phyloP scores from a whole-genome alignment of 163 green algal genomes.

The Volvox carteri region DNA sequence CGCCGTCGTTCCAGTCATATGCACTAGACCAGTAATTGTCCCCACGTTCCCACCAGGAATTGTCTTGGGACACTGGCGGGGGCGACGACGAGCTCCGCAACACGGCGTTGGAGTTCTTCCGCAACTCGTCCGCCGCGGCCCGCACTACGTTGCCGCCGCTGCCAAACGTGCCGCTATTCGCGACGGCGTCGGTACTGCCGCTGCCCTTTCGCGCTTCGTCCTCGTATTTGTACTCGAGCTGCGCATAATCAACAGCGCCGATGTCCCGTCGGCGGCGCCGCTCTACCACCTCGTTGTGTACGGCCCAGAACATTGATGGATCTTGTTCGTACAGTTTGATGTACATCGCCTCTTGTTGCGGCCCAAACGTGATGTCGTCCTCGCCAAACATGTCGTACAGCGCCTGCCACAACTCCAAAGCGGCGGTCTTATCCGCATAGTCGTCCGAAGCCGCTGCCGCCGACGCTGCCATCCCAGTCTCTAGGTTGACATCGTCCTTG shows the following conservation, averaged over 20 bases:
- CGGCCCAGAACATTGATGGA: not conserved
- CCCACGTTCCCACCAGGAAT: no score
- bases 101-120: not conserved
- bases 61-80: no score
- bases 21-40: no score
- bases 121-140: not conserved
- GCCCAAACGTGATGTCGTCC: not conserved
- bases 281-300: slow-evolving; percentile 3
- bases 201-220: not conserved
- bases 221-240: not conserved
- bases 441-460: not conserved
- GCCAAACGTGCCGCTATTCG: not conserved
- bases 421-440: not conserved
- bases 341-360: not conserved
- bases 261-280: no score
- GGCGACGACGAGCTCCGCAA: no score
- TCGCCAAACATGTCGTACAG: slow-evolving; percentile 26
- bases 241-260: not conserved
- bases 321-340: slow-evolving; percentile 10
- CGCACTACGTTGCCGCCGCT: not conserved
- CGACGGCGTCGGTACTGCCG: not conserved
- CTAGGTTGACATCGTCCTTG: not conserved
- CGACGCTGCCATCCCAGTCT: not conserved
- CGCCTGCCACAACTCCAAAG: slow-evolving; percentile 20
- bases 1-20: no score